Evolutionary conservation across 2,329 filamentous ascomycete genomes (phyloP), one percentile per base, ranked within the genome.

Genomic region (Fusarium aywerte): DNA sequence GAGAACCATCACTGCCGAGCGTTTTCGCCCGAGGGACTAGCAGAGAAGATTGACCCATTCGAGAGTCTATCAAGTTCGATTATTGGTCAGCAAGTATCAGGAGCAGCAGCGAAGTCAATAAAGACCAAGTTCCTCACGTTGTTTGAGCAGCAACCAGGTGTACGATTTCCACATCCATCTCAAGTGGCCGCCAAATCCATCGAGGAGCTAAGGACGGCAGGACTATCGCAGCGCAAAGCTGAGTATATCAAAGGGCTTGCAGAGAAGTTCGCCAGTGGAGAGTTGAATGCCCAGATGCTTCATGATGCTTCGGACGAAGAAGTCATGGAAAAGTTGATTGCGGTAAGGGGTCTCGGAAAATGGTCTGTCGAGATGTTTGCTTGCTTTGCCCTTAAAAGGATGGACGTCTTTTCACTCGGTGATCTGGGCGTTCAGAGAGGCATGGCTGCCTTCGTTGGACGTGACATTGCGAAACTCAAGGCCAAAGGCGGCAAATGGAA

Each of bases 321-420:
- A 70, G 85, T 99, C 9, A 83, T 97, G 67, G 87, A 91, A 77
- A 90, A 87, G 76, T 83, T 99, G 45, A 92, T 91, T 45, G 92
- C 93, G 1, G 93, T 99, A 7, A 85, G 95, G 11, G 96, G 96
- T 0, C 80, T 98, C 48, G 96, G 96, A 0, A 85, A 85, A 53
- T 98, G 96, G 96, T 94, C 90, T 45, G 93, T 97, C 15, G 94
- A 97, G 82, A 98, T 99, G 96, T 99, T 99, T 82, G 92, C 94
- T 48, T 93, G 92, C 78, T 98, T 99, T 79, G 92, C 88, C n/a
- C 82, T 99, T 38, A 98, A 97, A 84, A 85, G 94, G 13, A 90
- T 93, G 84, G 95, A 99, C 80, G 92, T 99, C 21, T 97, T 98
- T 76, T 93, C 90, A 21, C 90, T 92, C 1, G 95, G 96, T 1